Percentiles rank a stretch among this genome's conserved stretches.
phyloP scores from a whole-genome alignment of 225 moss, liverwort and hornwort species.

The Anthoceros angustus region DNA sequence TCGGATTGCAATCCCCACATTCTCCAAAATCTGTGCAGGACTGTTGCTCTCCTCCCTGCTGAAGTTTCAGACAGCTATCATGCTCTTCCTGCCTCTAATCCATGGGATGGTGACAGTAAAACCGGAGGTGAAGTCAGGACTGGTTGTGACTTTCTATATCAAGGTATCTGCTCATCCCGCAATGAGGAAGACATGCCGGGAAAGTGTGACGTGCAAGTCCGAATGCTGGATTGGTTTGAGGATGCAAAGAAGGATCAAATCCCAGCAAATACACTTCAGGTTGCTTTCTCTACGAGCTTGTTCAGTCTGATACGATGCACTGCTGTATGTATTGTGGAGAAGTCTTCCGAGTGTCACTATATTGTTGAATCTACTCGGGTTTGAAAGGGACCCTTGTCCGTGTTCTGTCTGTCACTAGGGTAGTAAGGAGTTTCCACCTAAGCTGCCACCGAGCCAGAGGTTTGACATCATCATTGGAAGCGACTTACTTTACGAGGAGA shows the following conservation, averaged over 20 bases:
- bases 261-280: background rate
- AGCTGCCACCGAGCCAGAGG: background rate
- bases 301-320: background rate
- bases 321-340: background rate
- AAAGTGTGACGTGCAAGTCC: conserved; percentile 6
- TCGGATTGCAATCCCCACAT: conserved; percentile 14
- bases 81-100: conserved; percentile 1
- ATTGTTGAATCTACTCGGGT: background rate
- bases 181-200: background rate
- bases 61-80: background rate
- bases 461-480: conserved; percentile 16
- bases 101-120: background rate
- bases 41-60: conserved; percentile 7
- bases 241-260: background rate
- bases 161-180: background rate
- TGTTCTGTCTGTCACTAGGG: background rate
- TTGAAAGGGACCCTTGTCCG: too few species aligned
- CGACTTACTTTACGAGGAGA: conserved; percentile 16
- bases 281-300: background rate
- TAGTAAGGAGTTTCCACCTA: conserved; percentile 8
- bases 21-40: conserved; percentile 11
- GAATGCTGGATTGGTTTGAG: conserved; percentile 14
- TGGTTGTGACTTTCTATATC: background rate
- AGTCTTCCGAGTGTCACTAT: background rate
- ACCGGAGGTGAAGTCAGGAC: background rate